phyloP scores from a whole-genome alignment of 371 early-diverging fungal species.

The Syncephalastrum racemosum region DNA sequence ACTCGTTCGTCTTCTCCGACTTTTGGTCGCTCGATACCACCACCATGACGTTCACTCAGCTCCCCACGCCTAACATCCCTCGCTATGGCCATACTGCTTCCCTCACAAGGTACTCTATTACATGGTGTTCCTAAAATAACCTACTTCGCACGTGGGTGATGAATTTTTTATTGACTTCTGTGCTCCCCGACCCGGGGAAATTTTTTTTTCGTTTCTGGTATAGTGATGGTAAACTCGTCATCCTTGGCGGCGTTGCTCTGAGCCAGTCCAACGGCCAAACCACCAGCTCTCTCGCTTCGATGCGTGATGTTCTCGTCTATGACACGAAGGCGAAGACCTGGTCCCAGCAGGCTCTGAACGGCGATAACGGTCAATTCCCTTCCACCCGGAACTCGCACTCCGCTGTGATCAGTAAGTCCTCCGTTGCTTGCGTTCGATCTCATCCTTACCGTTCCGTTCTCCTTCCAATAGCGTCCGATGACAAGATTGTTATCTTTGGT shows the following conservation, averaged over 20 bases:
- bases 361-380: constrained; percentile 12
- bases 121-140: constrained; percentile 6
- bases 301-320: constrained; percentile 24
- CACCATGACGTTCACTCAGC: constrained; percentile 17
- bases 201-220: constrained; percentile 16
- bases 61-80: constrained; percentile 14
- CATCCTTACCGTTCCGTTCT: constrained; percentile 8
- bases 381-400: constrained; percentile 29
- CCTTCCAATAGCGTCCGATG: constrained; percentile 23
- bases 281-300: constrained; percentile 14
- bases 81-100: constrained; percentile 44
- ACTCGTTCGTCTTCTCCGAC: constrained; percentile 16
- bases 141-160: constrained; percentile 5
- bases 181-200: constrained; percentile 3
- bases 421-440: background rate
- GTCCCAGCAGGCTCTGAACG: constrained; percentile 11
- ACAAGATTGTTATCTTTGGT: constrained; percentile 45
- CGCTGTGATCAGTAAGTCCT: constrained; percentile 48
- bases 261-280: background rate
- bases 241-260: constrained; percentile 38
- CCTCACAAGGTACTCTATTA: constrained; percentile 28
- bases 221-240: constrained; percentile 40
- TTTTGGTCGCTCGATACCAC: constrained; percentile 27
- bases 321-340: constrained; percentile 28
- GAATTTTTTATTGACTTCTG: constrained; percentile 5